Conservation (phyloP, 352 stramenopile genomes). For the Phytophthora nicotianae region DNA sequence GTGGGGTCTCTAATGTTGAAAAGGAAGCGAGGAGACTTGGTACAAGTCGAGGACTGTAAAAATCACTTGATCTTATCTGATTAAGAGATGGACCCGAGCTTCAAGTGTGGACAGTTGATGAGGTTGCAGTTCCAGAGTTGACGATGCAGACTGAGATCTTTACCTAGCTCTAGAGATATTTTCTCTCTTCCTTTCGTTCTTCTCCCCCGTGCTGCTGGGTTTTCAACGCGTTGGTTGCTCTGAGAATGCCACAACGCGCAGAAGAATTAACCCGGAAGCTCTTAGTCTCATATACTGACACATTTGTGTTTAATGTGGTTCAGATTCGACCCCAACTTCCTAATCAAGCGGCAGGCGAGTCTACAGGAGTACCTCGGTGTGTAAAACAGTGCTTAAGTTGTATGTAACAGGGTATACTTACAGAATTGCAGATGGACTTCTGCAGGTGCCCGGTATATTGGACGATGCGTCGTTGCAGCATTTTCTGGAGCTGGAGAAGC, state of each 20-base stretch:
- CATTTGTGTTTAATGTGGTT: constrained; percentile 6
- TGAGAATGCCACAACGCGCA: constrained; percentile 39
- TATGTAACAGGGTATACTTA: background rate
- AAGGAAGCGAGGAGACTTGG: constrained; percentile 54
- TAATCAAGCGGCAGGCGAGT: constrained; percentile 74
- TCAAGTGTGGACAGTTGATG: background rate
- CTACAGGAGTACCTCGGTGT: constrained; percentile 78
- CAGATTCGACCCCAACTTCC: constrained; percentile 86
- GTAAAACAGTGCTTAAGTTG: background rate
- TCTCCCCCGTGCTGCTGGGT: constrained; percentile 7
- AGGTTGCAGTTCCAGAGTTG: constrained; percentile 29
- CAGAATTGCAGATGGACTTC: constrained; percentile 43
- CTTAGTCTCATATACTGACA: background rate
- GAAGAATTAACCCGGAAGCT: background rate
- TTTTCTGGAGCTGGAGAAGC: constrained; percentile 83
- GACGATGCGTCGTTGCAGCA: constrained; percentile 79
- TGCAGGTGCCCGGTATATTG: constrained; percentile 74
- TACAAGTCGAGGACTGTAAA: constrained; percentile 67
- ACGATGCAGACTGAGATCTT: background rate
- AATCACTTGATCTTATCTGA: constrained; percentile 92
- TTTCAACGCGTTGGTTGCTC: constrained; percentile 19
- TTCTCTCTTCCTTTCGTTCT: constrained; percentile 20
- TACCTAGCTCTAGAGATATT: background rate
- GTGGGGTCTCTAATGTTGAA: constrained; percentile 34
- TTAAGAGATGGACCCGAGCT: constrained; percentile 19